phyloP scores from a whole-genome alignment of 306 rosid species.

The Pterocarpus macrocarpus region DNA sequence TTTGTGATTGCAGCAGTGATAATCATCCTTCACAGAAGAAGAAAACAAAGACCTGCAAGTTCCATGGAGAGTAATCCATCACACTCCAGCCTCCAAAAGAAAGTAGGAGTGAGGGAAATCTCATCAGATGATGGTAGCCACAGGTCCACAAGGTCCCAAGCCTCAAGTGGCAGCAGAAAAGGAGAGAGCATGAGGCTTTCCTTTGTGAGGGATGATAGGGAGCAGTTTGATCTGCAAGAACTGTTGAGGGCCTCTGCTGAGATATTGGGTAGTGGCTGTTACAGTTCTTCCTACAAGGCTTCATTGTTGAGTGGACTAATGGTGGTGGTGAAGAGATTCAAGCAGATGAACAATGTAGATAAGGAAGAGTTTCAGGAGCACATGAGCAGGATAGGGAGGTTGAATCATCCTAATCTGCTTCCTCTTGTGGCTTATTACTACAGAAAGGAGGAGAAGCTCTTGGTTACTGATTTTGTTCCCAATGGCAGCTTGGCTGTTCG shows the following conservation, averaged over 20 bases:
- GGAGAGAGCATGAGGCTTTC: slow-evolving; percentile 59
- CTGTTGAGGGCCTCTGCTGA: slow-evolving; percentile 84
- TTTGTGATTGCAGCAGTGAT: slow-evolving; percentile 53
- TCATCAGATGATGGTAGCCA: slow-evolving; percentile 6
- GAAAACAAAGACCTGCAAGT: slow-evolving; percentile 1
- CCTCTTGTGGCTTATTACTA: slow-evolving; percentile 87
- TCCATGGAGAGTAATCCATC: slow-evolving; percentile 49
- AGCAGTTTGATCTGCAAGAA: slow-evolving; percentile 74
- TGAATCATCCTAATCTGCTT: slow-evolving; percentile 76
- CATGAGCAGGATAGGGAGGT: slow-evolving; percentile 80
- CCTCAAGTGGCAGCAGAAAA: slow-evolving; percentile 37
- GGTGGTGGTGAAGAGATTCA: slow-evolving; percentile 88
- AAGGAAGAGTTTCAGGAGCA: slow-evolving; percentile 80
- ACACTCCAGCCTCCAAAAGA: slow-evolving; percentile 24
- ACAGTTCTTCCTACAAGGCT: slow-evolving; percentile 90
- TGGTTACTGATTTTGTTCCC: slow-evolving; percentile 59
- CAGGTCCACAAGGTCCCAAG: slow-evolving; percentile 36
- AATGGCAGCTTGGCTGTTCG: slow-evolving; percentile 81
- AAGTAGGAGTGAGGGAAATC: neutral
- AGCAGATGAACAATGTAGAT: slow-evolving; percentile 86
- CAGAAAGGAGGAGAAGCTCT: slow-evolving; percentile 86
- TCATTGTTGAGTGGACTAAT: slow-evolving; percentile 57
- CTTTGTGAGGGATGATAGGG: slow-evolving; percentile 75
- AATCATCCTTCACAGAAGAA: slow-evolving; percentile 52
- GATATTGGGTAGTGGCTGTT: slow-evolving; percentile 80